Evolutionary conservation across 257 asterid genomes (phyloP).

Genomic region (Plectranthus barbatus): DNA sequence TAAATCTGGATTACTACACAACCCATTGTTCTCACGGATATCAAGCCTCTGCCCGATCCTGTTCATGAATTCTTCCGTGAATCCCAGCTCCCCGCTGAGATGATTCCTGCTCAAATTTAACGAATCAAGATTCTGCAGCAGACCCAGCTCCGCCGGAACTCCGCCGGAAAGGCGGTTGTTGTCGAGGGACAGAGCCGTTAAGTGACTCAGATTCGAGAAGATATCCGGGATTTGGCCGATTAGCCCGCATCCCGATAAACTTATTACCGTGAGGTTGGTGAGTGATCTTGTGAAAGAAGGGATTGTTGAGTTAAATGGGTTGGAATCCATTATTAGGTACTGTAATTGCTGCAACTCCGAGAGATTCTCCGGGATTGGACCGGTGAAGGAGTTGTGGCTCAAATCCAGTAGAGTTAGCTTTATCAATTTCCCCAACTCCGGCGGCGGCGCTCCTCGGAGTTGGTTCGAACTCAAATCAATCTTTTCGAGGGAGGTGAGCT

Average conservation of each 20-base stretch:
- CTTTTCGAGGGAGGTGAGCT: constrained; percentile 32
- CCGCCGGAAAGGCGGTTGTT: constrained; percentile 37
- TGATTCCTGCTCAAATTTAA: constrained; percentile 49
- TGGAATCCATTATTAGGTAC: constrained; percentile 45
- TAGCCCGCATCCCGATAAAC: constrained; percentile 45
- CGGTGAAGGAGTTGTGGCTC: constrained; percentile 34
- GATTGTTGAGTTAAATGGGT: constrained; percentile 32
- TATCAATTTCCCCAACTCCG: constrained; percentile 29
- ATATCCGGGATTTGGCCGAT: constrained; percentile 33
- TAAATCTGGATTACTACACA: constrained; percentile 18
- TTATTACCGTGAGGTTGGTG: constrained; percentile 22
- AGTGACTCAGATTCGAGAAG: constrained; percentile 19
- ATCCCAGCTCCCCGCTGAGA: constrained; percentile 35
- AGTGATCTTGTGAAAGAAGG: constrained; percentile 33
- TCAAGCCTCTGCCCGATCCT: constrained; percentile 51
- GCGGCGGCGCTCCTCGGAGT: constrained; percentile 36
- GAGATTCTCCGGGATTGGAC: constrained; percentile 37
- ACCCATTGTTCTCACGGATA: constrained; percentile 40
- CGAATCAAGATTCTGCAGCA: constrained; percentile 20
- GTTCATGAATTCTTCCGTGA: constrained; percentile 27
- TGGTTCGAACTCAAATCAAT: constrained; percentile 45
- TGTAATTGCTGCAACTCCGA: constrained; percentile 30
- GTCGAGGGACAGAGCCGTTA: constrained; percentile 38
- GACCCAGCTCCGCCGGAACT: constrained; percentile 35
- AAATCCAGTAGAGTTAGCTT: constrained; percentile 37